phyloP scores from a whole-genome alignment of 1,139 yeast genomes.

The Candida anutae region DNA sequence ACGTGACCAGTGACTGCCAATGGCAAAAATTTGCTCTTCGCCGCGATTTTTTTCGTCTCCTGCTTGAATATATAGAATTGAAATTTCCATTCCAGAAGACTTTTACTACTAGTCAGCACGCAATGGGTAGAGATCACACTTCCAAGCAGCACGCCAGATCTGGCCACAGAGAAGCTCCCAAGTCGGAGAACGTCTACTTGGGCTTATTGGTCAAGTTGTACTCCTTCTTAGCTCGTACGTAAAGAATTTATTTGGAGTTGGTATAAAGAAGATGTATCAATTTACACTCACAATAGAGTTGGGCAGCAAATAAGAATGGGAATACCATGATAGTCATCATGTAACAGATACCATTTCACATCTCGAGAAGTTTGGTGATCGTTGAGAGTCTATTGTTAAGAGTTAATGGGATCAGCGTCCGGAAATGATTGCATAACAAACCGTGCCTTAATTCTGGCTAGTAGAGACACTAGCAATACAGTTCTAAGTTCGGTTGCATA shows the following conservation, averaged over 20 bases:
- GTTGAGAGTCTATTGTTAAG: conserved; percentile 2
- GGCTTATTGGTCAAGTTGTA: conserved; percentile 94
- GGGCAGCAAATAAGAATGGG: too few species aligned
- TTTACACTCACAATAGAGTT: conserved; percentile 1
- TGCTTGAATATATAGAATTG: too few species aligned
- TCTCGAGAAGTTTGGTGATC: conserved; percentile 3
- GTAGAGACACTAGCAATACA: conserved; percentile 8
- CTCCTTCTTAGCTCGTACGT: conserved; percentile 99
- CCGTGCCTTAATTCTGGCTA: neutral
- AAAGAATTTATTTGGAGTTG: conserved; percentile 10
- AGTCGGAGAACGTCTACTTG: conserved; percentile 98
- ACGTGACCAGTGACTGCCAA: too few species aligned
- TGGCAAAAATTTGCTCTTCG: too few species aligned
- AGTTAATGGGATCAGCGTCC: too few species aligned
- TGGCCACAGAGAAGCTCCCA: conserved; percentile 98
- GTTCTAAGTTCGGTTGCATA: neutral
- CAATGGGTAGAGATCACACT: conserved; percentile 98
- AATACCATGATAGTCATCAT: too few species aligned
- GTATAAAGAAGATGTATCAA: conserved; percentile 2
- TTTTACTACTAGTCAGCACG: too few species aligned
- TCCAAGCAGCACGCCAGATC: conserved; percentile 92
- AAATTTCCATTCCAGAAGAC: too few species aligned
- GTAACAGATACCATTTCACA: too few species aligned
- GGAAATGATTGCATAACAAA: neutral
- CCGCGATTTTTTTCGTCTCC: too few species aligned